Conservation (phyloP, 306 rosid genomes). For the Lotus japonicus region DNA sequence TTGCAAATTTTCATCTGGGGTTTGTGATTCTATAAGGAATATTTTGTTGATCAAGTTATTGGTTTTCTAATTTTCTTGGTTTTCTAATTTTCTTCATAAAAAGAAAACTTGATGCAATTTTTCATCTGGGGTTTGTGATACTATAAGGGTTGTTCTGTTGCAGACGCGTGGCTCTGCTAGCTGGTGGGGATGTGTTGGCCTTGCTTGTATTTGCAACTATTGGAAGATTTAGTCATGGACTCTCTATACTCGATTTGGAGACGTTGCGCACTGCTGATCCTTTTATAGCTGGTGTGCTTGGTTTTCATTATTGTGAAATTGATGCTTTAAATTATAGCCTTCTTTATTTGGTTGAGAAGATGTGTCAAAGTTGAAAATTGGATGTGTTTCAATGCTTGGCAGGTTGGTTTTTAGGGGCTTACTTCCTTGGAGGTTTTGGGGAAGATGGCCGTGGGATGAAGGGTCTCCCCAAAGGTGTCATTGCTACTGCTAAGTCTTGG, state of each 20-base stretch:
- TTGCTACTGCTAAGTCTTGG: slow-evolving; percentile 84
- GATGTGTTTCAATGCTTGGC: slow-evolving; percentile 11
- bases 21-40: background rate
- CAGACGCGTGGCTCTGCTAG: slow-evolving; percentile 72
- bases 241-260: slow-evolving; percentile 64
- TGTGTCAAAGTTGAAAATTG: background rate
- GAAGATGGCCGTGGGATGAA: slow-evolving; percentile 90
- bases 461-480: slow-evolving; percentile 64
- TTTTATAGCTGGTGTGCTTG: slow-evolving; percentile 73
- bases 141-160: slow-evolving; percentile 6
- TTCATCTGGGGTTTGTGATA: background rate
- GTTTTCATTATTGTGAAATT: background rate
- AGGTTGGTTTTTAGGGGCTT: slow-evolving; percentile 97
- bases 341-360: background rate
- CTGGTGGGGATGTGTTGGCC: slow-evolving; percentile 88
- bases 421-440: slow-evolving; percentile 86
- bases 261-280: slow-evolving; percentile 87
- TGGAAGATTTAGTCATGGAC: slow-evolving; percentile 88
- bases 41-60: background rate
- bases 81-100: too few species aligned
- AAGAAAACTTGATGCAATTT: background rate
- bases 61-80: too few species aligned
- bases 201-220: slow-evolving; percentile 76
- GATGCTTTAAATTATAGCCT: background rate
- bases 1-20: background rate